Evolutionary conservation across 2,329 filamentous ascomycete species (phyloP).

Genomic region (Beauveria rudraprayagi): DNA sequence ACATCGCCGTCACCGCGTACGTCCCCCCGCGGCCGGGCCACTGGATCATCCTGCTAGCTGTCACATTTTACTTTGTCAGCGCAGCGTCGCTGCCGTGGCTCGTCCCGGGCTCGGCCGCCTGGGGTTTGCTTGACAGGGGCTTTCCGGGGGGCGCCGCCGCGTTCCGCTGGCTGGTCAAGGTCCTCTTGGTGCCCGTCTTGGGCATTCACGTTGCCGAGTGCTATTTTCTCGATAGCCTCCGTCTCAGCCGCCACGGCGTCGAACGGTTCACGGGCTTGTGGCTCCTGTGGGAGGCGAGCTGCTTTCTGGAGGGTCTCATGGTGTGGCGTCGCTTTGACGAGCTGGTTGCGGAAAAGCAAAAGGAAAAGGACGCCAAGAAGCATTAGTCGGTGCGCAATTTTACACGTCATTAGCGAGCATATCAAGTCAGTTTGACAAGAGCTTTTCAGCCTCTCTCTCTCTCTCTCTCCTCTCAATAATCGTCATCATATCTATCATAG

Average conservation of each 20-base stretch:
- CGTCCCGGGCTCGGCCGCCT: slow-evolving; percentile 40
- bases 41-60: slow-evolving; percentile 44
- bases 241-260: slow-evolving; percentile 41
- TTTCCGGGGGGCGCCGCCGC: slow-evolving; percentile 52
- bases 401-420: background rate
- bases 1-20: slow-evolving; percentile 35
- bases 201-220: slow-evolving; percentile 59
- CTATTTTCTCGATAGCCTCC: slow-evolving; percentile 40
- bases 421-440: background rate
- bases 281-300: slow-evolving; percentile 45
- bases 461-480: slow-evolving; percentile 18
- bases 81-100: slow-evolving; percentile 43
- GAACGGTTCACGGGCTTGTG: slow-evolving; percentile 38
- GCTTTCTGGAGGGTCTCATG: slow-evolving; percentile 46
- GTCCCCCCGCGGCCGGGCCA: slow-evolving; percentile 36
- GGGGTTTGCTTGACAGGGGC: slow-evolving; percentile 39
- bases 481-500: slow-evolving; percentile 49
- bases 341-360: slow-evolving; percentile 29
- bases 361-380: slow-evolving; percentile 31
- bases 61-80: slow-evolving; percentile 45
- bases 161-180: slow-evolving; percentile 50
- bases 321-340: slow-evolving; percentile 40
- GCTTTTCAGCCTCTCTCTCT: no score
- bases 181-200: slow-evolving; percentile 51
- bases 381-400: background rate